phyloP scores from a whole-genome alignment of 192 early-diverging fungal genomes.

The Umbelopsis sp. region DNA sequence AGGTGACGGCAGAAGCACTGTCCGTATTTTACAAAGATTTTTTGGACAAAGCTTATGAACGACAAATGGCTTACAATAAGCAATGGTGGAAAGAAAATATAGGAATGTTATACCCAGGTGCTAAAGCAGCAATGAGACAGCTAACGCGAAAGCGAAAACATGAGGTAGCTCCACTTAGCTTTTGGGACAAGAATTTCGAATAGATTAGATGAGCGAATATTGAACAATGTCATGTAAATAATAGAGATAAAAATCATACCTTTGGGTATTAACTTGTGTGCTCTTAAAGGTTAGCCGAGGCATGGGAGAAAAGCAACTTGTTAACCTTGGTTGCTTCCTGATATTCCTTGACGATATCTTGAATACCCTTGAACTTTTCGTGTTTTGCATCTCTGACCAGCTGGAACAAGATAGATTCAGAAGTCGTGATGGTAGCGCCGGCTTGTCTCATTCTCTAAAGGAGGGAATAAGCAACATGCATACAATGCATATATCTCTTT shows the following conservation, averaged over 20 bases:
- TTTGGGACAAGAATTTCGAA: slow-evolving; percentile 49
- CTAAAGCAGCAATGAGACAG: slow-evolving; percentile 44
- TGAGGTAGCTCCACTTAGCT: slow-evolving; percentile 22
- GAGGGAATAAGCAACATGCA: neutral
- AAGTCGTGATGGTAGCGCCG: slow-evolving; percentile 79
- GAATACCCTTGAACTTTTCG: slow-evolving; percentile 79
- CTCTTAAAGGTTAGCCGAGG: slow-evolving; percentile 14
- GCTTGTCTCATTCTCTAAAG: slow-evolving; percentile 55
- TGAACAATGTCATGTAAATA: neutral
- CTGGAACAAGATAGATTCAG: slow-evolving; percentile 79
- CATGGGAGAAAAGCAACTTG: slow-evolving; percentile 50
- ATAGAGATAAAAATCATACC: slow-evolving; percentile 4
- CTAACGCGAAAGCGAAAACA: slow-evolving; percentile 18
- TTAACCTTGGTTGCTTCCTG: slow-evolving; percentile 67
- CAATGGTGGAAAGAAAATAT: slow-evolving; percentile 60
- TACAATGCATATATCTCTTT: neutral
- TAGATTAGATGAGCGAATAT: slow-evolving; percentile 1
- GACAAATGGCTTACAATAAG: slow-evolving; percentile 62
- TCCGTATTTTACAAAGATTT: slow-evolving; percentile 65
- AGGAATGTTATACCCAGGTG: slow-evolving; percentile 49
- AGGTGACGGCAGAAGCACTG: slow-evolving; percentile 52
- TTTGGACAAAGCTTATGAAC: slow-evolving; percentile 54
- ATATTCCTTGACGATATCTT: slow-evolving; percentile 84
- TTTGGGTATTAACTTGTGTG: neutral
- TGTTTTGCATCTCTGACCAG: slow-evolving; percentile 61